Conservation (phyloP, 2,329 filamentous ascomycete species). For the Fusarium liriodendri region DNA sequence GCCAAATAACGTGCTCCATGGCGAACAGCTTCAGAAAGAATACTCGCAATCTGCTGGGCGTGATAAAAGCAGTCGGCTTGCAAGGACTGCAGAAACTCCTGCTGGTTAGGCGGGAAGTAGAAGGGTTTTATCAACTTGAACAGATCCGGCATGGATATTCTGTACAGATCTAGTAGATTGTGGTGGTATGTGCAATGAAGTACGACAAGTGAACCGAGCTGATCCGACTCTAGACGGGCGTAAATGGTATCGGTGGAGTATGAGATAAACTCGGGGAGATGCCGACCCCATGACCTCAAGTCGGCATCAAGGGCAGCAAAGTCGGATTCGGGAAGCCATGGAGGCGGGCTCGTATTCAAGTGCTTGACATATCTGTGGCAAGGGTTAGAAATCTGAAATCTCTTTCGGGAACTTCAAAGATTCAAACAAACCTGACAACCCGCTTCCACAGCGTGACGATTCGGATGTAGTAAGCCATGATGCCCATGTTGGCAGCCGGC, state of each 20-base stretch:
- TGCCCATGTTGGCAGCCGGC: conserved; percentile 56
- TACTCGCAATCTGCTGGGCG: conserved; percentile 52
- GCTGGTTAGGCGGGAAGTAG: conserved; percentile 53
- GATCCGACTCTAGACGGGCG: conserved; percentile 58
- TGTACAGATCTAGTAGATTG: conserved; percentile 58
- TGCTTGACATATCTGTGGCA: conserved; percentile 55
- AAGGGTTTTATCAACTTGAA: conserved; percentile 57
- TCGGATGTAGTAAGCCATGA: conserved; percentile 57
- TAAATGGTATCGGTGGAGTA: conserved; percentile 59
- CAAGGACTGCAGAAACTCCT: conserved; percentile 50
- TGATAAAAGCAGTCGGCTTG: conserved; percentile 54
- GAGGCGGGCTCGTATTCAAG: conserved; percentile 52
- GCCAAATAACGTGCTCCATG: conserved; percentile 55
- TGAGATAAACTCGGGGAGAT: conserved; percentile 57
- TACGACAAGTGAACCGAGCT: conserved; percentile 57
- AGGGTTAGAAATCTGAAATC: conserved; percentile 12
- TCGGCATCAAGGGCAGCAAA: conserved; percentile 55
- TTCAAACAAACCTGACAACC: conserved; percentile 49
- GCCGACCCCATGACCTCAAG: conserved; percentile 53
- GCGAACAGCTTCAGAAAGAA: conserved; percentile 53
- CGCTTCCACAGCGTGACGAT: conserved; percentile 55
- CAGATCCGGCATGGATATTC: conserved; percentile 58
- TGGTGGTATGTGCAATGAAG: conserved; percentile 61
- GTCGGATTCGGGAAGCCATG: conserved; percentile 57
- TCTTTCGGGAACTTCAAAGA: background rate